phyloP scores from a whole-genome alignment of 805 yeast genomes.

The Cyberlindnera suaveolens region DNA sequence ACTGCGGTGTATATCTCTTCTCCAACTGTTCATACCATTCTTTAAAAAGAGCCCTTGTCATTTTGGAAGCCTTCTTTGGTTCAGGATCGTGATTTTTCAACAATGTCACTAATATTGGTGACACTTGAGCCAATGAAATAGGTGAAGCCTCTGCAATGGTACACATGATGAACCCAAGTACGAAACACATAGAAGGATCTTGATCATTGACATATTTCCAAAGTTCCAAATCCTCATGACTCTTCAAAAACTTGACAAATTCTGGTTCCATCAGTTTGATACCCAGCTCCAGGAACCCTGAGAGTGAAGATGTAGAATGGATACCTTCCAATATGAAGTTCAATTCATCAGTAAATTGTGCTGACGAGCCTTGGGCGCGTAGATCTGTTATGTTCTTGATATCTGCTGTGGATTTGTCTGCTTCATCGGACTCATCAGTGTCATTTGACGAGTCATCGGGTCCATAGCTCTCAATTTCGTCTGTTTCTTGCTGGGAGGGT shows the following conservation, averaged over 20 bases:
- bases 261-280: slow-evolving; percentile 18
- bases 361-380: slow-evolving; percentile 29
- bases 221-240: not conserved
- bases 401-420: not conserved
- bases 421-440: slow-evolving; percentile 7
- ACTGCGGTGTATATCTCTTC: too few relatives aligned
- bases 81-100: not conserved
- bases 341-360: slow-evolving; percentile 30
- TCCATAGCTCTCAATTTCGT: not conserved
- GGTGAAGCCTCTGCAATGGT: not conserved
- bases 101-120: slow-evolving; percentile 1
- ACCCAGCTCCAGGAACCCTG: slow-evolving; percentile 23
- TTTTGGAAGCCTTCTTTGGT: slow-evolving; percentile 2
- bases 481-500: slow-evolving; percentile 6
- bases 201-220: not conserved
- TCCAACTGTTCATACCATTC: slow-evolving; percentile 4
- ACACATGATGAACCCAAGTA: slow-evolving; percentile 15
- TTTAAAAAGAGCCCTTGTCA: slow-evolving; percentile 2
- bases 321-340: slow-evolving; percentile 26
- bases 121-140: too few relatives aligned
- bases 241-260: slow-evolving; percentile 14
- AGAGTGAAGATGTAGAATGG: slow-evolving; percentile 12
- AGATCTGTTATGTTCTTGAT: slow-evolving; percentile 24
- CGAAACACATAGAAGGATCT: slow-evolving; percentile 2
- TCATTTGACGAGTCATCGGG: not conserved